These are phyloP conservation scores for Lecanicillium sp. DNA, from an alignment of 2,329 filamentous ascomycete genomes.

Conservation along the genomic window DNA sequence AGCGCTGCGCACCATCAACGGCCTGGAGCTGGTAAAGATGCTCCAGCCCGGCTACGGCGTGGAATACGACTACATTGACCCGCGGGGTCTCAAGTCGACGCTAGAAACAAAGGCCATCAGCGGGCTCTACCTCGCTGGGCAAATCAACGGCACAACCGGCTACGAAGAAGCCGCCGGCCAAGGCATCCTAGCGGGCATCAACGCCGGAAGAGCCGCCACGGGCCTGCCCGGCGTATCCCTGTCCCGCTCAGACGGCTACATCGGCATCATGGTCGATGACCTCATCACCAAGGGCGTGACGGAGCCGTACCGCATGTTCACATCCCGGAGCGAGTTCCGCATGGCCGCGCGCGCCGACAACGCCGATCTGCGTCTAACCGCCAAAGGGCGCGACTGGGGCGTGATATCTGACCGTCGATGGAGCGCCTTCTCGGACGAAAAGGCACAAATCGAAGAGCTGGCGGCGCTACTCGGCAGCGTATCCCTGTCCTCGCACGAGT, in stretches of 20 bases:
- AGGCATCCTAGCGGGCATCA: conserved; percentile 86
- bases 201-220: conserved; percentile 75
- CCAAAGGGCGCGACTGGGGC: conserved; percentile 67
- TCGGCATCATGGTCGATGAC: conserved; percentile 98
- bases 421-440: conserved; percentile 58
- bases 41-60: conserved; percentile 93
- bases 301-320: conserved; percentile 98
- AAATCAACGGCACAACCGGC: conserved; percentile 97
- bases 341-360: conserved; percentile 92
- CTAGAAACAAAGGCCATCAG: conserved; percentile 88
- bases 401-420: conserved; percentile 76
- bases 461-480: conserved; percentile 51
- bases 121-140: conserved; percentile 86
- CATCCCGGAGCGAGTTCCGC: conserved; percentile 87
- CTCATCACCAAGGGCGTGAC: conserved; percentile 93
- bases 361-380: conserved; percentile 79
- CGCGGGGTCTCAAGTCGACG: conserved; percentile 76
- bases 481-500: conserved; percentile 52
- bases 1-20: conserved; percentile 78
- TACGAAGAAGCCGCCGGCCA: conserved; percentile 97
- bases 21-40: conserved; percentile 85
- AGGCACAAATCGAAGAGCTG: conserved; percentile 60
- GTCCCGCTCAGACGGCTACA: conserved; percentile 82
- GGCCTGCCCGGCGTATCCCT: conserved; percentile 59
- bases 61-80: conserved; percentile 98